phyloP scores from a whole-genome alignment of 177 flowering plant genomes.

The Tripterygium wilfordii region DNA sequence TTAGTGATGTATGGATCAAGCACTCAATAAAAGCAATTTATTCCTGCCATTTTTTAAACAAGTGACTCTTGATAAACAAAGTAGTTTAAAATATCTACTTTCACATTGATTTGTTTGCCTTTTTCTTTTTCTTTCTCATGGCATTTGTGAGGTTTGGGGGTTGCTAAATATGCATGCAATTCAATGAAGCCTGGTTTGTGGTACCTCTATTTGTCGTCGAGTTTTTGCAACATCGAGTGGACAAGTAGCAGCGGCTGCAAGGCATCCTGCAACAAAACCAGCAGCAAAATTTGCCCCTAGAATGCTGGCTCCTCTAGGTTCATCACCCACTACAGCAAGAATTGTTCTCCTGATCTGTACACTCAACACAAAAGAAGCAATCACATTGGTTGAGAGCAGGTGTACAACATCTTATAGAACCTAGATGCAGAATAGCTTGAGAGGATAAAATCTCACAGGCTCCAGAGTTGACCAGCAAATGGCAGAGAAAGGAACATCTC shows the following conservation, averaged over 20 bases:
- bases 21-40: too few species aligned
- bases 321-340: constrained; percentile 52
- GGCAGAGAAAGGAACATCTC: constrained; percentile 55
- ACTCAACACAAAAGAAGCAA: background rate
- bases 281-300: constrained; percentile 87
- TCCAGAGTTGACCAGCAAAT: constrained; percentile 58
- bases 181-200: too few species aligned
- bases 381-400: background rate
- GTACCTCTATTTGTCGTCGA: constrained; percentile 92
- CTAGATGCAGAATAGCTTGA: too few species aligned
- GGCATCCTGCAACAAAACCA: constrained; percentile 87
- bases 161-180: too few species aligned
- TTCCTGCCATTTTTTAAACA: too few species aligned
- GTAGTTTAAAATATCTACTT: too few species aligned
- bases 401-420: background rate
- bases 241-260: constrained; percentile 96
- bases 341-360: constrained; percentile 62
- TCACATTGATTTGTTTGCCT: too few species aligned
- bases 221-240: constrained; percentile 98
- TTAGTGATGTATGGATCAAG: too few species aligned
- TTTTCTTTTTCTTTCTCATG: too few species aligned
- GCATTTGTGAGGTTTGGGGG: too few species aligned
- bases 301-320: constrained; percentile 47
- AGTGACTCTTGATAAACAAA: too few species aligned
- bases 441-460: constrained; percentile 26